Conservation (phyloP, 129 eudicot genomes). For the Arctium lappa region DNA sequence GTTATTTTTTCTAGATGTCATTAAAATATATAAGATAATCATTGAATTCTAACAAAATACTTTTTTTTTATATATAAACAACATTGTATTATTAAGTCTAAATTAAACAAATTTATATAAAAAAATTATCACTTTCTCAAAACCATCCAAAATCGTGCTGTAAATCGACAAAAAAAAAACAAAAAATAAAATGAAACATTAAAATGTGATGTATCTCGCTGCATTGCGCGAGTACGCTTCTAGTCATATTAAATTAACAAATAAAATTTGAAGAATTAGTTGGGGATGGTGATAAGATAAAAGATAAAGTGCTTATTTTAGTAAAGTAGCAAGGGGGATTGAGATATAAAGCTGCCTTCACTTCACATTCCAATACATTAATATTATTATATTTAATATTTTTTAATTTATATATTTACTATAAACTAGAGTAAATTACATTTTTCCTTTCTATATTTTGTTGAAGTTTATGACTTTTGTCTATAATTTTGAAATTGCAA, state of each 20-base stretch:
- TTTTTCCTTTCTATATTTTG: background rate
- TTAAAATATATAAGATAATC: too few relatives aligned
- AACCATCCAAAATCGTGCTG: too few relatives aligned
- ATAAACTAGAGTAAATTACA: background rate
- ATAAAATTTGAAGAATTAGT: slow-evolving; percentile 6
- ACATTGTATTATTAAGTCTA: too few relatives aligned
- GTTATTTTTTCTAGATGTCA: too few relatives aligned
- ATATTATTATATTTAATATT: background rate
- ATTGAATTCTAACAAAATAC: too few relatives aligned
- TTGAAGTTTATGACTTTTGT: background rate
- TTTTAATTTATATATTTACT: background rate
- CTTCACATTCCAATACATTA: slow-evolving; percentile 29
- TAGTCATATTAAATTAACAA: background rate
- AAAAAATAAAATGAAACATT: too few relatives aligned
- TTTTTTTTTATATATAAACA: too few relatives aligned
- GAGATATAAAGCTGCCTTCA: slow-evolving; percentile 41
- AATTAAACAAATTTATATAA: too few relatives aligned
- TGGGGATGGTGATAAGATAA: slow-evolving; percentile 32
- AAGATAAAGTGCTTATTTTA: slow-evolving; percentile 34
- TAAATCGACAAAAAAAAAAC: too few relatives aligned
- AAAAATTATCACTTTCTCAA: too few relatives aligned
- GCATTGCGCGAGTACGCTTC: too few relatives aligned
- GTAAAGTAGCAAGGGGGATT: slow-evolving; percentile 21
- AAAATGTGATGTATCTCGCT: too few relatives aligned
- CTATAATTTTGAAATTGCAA: background rate